Base-by-base conservation (phyloP, 1,139 yeast species). In the Blastobotrys malaysiensis region DNA sequence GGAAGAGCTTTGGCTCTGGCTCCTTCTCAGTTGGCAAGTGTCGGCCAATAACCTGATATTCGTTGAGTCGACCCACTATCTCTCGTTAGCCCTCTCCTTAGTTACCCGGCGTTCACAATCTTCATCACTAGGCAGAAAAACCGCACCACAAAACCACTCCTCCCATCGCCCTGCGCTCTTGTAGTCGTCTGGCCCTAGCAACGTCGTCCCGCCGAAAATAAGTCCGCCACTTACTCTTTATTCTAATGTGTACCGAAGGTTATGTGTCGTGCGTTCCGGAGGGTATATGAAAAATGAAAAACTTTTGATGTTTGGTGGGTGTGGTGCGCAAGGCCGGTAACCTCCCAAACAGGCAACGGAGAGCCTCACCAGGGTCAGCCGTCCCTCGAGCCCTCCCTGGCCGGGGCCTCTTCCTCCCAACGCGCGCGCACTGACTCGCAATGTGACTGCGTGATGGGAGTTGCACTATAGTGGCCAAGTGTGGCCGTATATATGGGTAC, bases 31-130 rank as follows among this genome's bases (percentile, higher is more conserved):
- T 90, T 72, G 99, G 99, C 80, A 93, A 90, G 83, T 95, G 96
- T 81, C 99, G 97, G 82, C 99, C 99, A 81, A 93, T 93, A 78
- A 93, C 97, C 85, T 93, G 97, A 84, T 91, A 91, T 86, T 93
- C 98, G 85, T 86, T 88, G 80, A 90, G 88, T 86, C 95, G 90
- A 81, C 70, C 71, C 71, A 68, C 65, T 63, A 54, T n/a, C 19
- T 43, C 21, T 43, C 43, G 49, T 45, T 45, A 50, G 48, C 14
- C 31, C 18, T 14, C 44, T 36, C n/a, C 39, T n/a, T n/a, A n/a
- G n/a, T n/a, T n/a, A n/a, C n/a, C n/a, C n/a, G n/a, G n/a, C 27
- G 16, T 45, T 36, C 43, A 36, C n/a, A 5, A 13, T 13, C 43
- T 36, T 13, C 43, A 13, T 22, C 9, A 22, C 26, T 5, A 22